Base-by-base conservation (phyloP, 495 filamentous ascomycete genomes). In the Lophiostoma macrostomum region DNA sequence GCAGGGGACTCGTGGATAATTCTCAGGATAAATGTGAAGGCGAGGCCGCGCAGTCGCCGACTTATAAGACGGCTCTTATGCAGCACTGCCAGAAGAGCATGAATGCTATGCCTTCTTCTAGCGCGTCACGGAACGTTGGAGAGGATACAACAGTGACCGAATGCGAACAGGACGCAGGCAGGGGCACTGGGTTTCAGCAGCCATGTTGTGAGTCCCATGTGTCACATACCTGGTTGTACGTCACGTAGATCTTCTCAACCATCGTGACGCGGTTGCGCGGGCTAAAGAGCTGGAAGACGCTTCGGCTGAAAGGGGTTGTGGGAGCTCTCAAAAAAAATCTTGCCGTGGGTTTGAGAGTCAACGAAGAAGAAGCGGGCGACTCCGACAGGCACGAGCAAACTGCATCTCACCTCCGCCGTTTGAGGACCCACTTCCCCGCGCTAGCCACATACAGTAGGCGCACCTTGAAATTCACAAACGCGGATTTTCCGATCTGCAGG, bases 171-270 rank as follows among this genome's bases (percentile, higher is more conserved):
- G 16, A n/a, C 5, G 39, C 5, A 10, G 10, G 40, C 40, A 10
- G 42, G 4, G 29, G 42, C 14, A 19, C 18, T 12, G 23, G 5
- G 10, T 5, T 4, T 4, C 39, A 46, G 42, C 12, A 5, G 5
- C 12, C 10, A 19, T n/a, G 23, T 10, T 30, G 24, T 29, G 20
- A 37, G 14, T 3, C 38, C 28, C 10, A 37, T 29, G 54, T 39
- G 2, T 14, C 14, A 34, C 79, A 69, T 76, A 91, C 89, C 83
- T 96, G 80, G 70, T 96, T 96, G 70, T 96, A 96, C 51, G 90
- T 94, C 68, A 96, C 84, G 72, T 95, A 96, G 64, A 90, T 70
- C 68, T 95, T 95, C 69, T 91, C 78, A 44, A 88, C 80, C 87
- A 96, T 95, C 6, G 67, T 83, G 71, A 31, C 13, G n/a, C n/a